phyloP scores from a whole-genome alignment of 2,329 filamentous ascomycete species.

The Amesomyces nigricolor region DNA sequence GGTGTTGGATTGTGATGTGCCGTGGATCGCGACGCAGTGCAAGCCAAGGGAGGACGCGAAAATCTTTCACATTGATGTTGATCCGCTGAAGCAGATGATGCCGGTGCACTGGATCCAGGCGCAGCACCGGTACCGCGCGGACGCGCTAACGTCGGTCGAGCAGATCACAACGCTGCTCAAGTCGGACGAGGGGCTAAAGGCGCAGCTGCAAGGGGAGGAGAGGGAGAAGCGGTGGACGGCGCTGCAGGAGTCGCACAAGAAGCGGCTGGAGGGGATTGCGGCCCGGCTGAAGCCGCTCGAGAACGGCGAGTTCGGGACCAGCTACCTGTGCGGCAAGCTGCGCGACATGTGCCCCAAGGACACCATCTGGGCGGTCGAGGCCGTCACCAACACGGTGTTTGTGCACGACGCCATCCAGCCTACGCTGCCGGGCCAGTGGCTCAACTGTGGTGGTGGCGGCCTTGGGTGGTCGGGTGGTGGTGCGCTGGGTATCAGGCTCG shows the following conservation, averaged over 20 bases:
- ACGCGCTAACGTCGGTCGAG: conserved; percentile 57
- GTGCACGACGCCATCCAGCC: conserved; percentile 64
- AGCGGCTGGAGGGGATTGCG: conserved; percentile 55
- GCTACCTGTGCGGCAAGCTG: conserved; percentile 36
- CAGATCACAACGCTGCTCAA: conserved; percentile 63
- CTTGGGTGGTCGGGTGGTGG: conserved; percentile 50
- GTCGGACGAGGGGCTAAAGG: conserved; percentile 37
- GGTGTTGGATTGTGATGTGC: conserved; percentile 83
- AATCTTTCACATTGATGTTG: conserved; percentile 60
- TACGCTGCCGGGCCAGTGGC: conserved; percentile 46
- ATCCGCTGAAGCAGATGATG: conserved; percentile 66
- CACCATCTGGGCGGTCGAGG: conserved; percentile 69
- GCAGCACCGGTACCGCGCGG: conserved; percentile 59
- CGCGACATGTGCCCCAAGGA: conserved; percentile 36
- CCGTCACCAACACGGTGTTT: conserved; percentile 62
- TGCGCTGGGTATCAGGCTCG: conserved; percentile 46
- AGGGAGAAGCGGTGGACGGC: conserved; percentile 44
- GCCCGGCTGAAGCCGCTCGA: conserved; percentile 50
- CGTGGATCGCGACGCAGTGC: conserved; percentile 80
- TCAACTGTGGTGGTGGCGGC: conserved; percentile 50
- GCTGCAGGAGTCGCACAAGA: conserved; percentile 52
- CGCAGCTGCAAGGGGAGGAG: conserved; percentile 36
- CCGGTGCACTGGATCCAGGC: conserved; percentile 67
- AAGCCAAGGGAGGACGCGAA: conserved; percentile 47
- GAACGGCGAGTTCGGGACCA: conserved; percentile 57